Base-by-base conservation (phyloP, 352 stramenopile species). In the Pelagophyceae sp. region DNA sequence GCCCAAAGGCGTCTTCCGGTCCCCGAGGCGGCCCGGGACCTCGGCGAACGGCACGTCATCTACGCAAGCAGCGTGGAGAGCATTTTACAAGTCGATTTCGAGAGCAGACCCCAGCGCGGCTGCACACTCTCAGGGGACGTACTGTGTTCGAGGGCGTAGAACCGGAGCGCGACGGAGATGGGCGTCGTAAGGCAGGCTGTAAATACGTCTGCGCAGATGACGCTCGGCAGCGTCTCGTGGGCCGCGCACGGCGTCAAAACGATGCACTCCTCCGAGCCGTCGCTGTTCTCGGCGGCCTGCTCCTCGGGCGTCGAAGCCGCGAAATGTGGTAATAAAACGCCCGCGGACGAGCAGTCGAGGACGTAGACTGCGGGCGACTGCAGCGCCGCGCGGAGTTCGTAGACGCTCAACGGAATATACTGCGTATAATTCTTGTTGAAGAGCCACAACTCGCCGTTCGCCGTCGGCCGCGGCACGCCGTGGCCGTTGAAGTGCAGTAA, bases 401-500 rank as follows among this genome's bases (percentile, higher is more conserved):
- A 95, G 19, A 99, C 91, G 33, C 94, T 88, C 37, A 99, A 84
- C 29, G 97, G 96, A 76, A 99, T 98, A 85, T 99, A 99, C 86
- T 99, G 95, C 40, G 96, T 99, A 83, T 99, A 98, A 82, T 94
- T 95, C 85, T 97, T 97, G 86, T 99, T 98, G 83, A 99, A 99
- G 31, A 99, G 92, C 96, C 96, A 99, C 72, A 99, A 93, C 81
- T 99, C 96, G 51, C 96, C 96, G 83, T 98, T 97, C 19, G 87
- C 84, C 15, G 95, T 99, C 11, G 89, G 95, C n/a, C 92, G 83
- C 38, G 96, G 96, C 29, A 99, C 96, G 58, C 97, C 97, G 83
- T 99, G 96, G 72, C 96, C 96, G 85, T 99, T 99, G 88, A 99
- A 99, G 86, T 99, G 97, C 76, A 99, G 94, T 29, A 99, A 80